Base-by-base conservation (phyloP, 1,284 basidiomycete species). In the Amylostereum areolatum region DNA sequence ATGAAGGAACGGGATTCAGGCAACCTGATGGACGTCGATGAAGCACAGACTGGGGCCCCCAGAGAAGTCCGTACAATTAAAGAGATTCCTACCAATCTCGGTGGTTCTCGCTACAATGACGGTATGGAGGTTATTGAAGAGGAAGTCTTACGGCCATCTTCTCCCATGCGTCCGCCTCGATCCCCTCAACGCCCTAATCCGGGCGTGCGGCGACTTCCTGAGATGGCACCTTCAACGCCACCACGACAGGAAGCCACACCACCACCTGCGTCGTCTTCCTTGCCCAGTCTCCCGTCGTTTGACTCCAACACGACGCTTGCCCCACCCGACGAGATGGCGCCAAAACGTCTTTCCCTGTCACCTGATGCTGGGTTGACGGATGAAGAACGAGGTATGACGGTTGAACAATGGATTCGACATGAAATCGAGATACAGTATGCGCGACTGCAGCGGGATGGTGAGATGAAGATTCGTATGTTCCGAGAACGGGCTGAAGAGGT, bases 381-480 rank as follows among this genome's bases (percentile, higher is more conserved):
- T 31, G 74, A 77, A n/a, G 85, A 89, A 59, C 67, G 81, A 48
- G 63, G 70, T 30, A 81, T 89, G 83, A 83, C 85, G 0, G 77
- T 89, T 34, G 86, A 89, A 57, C 78, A 89, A 58, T 89, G 83
- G 80, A 81, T 89, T 52, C 71, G 81, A 47, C 77, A 80, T 55
- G 85, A 89, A 64, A 85, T 85, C 59, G 71, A 72, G 51, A 61
- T 77, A 34, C 76, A 87, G 61, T 79, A 77, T 53, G 79, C 80
- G 55, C 76, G 73, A 56, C 75, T 89, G 53, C 71, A 73, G 60
- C 63, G 69, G 50, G 85, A 88, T 55, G 85, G 80, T 5, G 78
- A 80, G 61, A 66, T 71, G 52, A 74, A 78, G 60, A 73, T 89
- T 51, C 68, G 68, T 36, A 64, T 69, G 58, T 86, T 89, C 60